Evolutionary conservation across 2,329 filamentous ascomycete genomes (phyloP).

Genomic region (Aspergillus texensis): DNA sequence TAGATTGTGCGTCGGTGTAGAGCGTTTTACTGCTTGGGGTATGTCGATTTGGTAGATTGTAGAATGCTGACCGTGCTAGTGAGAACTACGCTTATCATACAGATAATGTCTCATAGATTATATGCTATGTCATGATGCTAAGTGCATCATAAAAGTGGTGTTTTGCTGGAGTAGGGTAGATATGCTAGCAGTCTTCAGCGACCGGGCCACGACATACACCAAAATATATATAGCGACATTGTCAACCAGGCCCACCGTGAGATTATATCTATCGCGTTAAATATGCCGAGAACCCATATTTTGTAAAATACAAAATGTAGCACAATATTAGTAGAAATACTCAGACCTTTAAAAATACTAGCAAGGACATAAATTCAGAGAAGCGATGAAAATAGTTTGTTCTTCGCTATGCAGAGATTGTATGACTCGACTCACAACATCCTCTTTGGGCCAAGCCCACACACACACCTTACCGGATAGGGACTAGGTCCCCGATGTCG

Average conservation of each 20-base stretch:
- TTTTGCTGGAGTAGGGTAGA: neutral
- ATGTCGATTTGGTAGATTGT: neutral
- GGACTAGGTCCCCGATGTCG: slow-evolving; percentile 19
- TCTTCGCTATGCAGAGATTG: too few species aligned
- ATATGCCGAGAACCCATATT: too few species aligned
- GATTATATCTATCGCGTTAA: neutral
- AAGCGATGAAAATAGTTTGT: too few species aligned
- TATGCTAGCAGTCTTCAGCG: too few species aligned
- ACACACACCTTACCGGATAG: neutral
- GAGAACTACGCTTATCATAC: neutral
- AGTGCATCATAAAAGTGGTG: neutral
- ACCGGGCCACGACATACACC: neutral
- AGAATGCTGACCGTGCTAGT: neutral
- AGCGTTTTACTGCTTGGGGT: neutral
- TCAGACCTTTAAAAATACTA: too few species aligned
- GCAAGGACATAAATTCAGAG: too few species aligned
- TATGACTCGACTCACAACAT: neutral
- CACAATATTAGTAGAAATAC: too few species aligned
- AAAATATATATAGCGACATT: neutral
- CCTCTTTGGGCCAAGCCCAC: neutral
- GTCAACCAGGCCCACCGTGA: neutral
- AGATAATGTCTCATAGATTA: neutral
- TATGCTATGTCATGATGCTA: neutral
- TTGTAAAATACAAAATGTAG: too few species aligned
- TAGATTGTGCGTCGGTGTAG: neutral